A percentile compares a stretch with the other conserved stretches of the same genome.
These are phyloP conservation scores for Paraglomus occultum DNA, from an alignment of 192 early-diverging fungal species.

Conservation along the genomic window DNA sequence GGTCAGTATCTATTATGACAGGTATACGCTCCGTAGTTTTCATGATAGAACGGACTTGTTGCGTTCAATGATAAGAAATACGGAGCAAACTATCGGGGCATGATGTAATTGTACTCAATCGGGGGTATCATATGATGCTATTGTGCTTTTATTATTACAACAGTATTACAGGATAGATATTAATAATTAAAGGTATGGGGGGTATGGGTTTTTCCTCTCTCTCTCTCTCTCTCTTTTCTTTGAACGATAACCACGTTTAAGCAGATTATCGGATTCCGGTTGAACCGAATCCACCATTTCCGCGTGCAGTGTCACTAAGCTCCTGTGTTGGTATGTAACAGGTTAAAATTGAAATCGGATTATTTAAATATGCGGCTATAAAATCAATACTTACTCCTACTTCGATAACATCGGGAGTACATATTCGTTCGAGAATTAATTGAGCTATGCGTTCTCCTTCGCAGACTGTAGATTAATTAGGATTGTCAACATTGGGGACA, in stretches of 20 bases:
- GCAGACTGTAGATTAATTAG: conserved; percentile 62
- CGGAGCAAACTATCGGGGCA: too few relatives aligned
- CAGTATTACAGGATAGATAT: too few relatives aligned
- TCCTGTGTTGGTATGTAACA: conserved; percentile 30
- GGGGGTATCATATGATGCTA: too few relatives aligned
- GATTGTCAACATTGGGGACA: neutral
- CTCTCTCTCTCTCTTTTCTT: too few relatives aligned
- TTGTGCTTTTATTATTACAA: too few relatives aligned
- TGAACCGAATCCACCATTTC: conserved; percentile 68
- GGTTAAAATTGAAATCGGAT: neutral
- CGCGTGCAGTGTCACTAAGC: conserved; percentile 56
- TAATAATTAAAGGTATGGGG: too few relatives aligned
- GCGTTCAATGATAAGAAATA: too few relatives aligned
- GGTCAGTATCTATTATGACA: conserved; percentile 40
- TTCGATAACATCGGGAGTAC: conserved; percentile 74
- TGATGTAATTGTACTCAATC: too few relatives aligned
- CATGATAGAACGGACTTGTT: neutral
- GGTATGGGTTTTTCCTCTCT: too few relatives aligned
- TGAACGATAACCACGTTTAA: neutral
- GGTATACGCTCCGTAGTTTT: conserved; percentile 15
- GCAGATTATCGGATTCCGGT: conserved; percentile 48
- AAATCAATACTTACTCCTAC: conserved; percentile 58
- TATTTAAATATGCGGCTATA: neutral
- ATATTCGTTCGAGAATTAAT: conserved; percentile 86
- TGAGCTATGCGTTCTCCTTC: conserved; percentile 96